Evolutionary conservation across 768 basidiomycete genomes (phyloP).

Genomic region (Pulveroboletus sp.): DNA sequence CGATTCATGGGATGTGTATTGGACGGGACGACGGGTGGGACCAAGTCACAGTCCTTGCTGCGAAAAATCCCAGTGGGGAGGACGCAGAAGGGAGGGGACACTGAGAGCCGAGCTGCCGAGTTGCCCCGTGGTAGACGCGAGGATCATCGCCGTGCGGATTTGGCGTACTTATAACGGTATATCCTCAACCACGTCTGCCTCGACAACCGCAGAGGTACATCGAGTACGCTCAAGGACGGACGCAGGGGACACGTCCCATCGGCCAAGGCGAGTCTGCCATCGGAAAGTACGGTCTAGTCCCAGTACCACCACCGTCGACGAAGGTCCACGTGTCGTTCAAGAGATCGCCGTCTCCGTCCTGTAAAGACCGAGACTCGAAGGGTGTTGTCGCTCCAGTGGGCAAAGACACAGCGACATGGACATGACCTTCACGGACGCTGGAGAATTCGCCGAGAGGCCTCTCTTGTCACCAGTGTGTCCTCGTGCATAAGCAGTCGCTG

Average conservation of each 20-base stretch:
- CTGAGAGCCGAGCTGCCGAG: neutral
- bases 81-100: too few relatives aligned
- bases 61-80: neutral
- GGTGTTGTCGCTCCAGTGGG: neutral
- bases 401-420: neutral
- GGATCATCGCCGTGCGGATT: neutral
- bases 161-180: neutral
- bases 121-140: neutral
- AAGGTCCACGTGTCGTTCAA: neutral
- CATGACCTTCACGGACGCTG: neutral
- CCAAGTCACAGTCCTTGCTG: neutral
- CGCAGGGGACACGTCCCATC: neutral
- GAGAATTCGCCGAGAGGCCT: neutral
- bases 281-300: neutral
- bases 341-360: neutral
- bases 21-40: too few relatives aligned
- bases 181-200: too few relatives aligned
- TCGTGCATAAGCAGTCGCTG: too few relatives aligned
- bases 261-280: neutral
- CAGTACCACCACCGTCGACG: neutral
- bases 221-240: neutral
- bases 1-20: slow-evolving; percentile 18
- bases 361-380: neutral
- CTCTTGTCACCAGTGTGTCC: neutral
- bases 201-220: too few relatives aligned